Evolutionary conservation across 352 stramenopile genomes (phyloP), one percentile per base, ranked within the genome.

Genomic region (Pythium coloratum): DNA sequence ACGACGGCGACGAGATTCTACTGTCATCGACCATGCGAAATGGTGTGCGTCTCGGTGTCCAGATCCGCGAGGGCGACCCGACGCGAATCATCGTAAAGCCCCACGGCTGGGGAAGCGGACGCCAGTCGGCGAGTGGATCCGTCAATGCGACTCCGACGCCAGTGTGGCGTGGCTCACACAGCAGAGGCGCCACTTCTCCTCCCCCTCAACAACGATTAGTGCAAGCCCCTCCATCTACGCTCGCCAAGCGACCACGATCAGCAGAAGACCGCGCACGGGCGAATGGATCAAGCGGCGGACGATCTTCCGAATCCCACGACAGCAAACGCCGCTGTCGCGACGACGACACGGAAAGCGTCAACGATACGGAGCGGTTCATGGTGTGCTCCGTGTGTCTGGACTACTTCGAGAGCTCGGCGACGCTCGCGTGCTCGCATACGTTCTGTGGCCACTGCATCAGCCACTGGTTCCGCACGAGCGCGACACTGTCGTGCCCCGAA

Each of bases 341-440:
- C 30, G 47, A 24, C 18, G 44, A 51, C 44, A 4, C n/a, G 2
- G 44, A 51, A 10, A 28, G 54, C 14, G 34, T 26, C 4, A 71
- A 82, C 59, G 83, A 92, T 55, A 73, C 75, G 34, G 85, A 94
- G 66, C 80, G 80, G 28, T 73, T 89, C 28, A 90, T 95, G 81
- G 74, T 89, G 58, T 95, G 88, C 46, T 73, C 88, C 0, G 85
- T 95, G 44, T 95, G 88, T 69, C 76, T 94, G 33, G 87, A 95
- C 59, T 94, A 86, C 63, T 95, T 87, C 57, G 77, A 92, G 47
- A 73, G 78, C 32, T 91, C 83, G 64, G 84, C 82, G 42, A 95
- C 88, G 49, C 70, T 95, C 47, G 70, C 86, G 12, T 95, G 88
- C 59, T 95, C 88, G 3, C 88, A 95, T 61, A 94, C 88, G 8